phyloP scores from a whole-genome alignment of 352 stramenopile species.

The Phytophthora sansomeana region DNA sequence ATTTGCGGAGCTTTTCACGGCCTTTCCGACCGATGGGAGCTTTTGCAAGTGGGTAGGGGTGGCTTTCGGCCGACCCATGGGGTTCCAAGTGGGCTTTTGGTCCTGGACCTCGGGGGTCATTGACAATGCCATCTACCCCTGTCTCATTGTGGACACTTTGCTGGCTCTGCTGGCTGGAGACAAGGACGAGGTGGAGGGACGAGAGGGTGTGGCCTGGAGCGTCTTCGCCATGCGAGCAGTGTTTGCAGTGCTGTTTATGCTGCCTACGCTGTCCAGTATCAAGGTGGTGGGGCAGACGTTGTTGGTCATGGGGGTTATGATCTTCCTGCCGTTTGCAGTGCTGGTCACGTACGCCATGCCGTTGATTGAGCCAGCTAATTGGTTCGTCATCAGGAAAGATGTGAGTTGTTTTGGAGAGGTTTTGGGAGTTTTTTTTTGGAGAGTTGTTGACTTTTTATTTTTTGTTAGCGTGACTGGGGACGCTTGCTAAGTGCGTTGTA shows the following conservation, averaged over 20 bases:
- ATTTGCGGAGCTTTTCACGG: constrained; percentile 82
- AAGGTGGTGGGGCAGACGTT: constrained; percentile 75
- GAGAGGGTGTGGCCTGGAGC: constrained; percentile 35
- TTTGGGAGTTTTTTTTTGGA: not conserved
- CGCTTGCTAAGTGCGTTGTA: constrained; percentile 76
- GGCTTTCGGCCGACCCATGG: constrained; percentile 84
- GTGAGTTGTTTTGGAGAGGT: constrained; percentile 24
- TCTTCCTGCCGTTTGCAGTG: constrained; percentile 73
- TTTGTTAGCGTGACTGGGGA: constrained; percentile 59
- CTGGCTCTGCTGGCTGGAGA: constrained; percentile 42
- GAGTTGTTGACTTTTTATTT: constrained; percentile 11
- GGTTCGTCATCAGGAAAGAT: constrained; percentile 72
- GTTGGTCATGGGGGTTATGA: constrained; percentile 68
- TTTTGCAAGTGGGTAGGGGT: constrained; percentile 86
- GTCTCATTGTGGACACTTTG: constrained; percentile 82
- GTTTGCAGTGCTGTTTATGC: constrained; percentile 76
- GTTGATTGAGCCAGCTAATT: constrained; percentile 72
- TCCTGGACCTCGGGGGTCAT: constrained; percentile 85
- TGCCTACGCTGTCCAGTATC: constrained; percentile 74
- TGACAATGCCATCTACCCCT: constrained; percentile 89
- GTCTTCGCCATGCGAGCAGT: constrained; percentile 56
- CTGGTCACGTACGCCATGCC: constrained; percentile 59
- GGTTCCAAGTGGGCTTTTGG: constrained; percentile 88
- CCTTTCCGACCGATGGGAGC: constrained; percentile 81
- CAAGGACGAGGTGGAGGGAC: constrained; percentile 25